Evolutionary conservation across 1,284 basidiomycete genomes (phyloP).

Genomic region (Ceratorhiza oryzae-sativae): DNA sequence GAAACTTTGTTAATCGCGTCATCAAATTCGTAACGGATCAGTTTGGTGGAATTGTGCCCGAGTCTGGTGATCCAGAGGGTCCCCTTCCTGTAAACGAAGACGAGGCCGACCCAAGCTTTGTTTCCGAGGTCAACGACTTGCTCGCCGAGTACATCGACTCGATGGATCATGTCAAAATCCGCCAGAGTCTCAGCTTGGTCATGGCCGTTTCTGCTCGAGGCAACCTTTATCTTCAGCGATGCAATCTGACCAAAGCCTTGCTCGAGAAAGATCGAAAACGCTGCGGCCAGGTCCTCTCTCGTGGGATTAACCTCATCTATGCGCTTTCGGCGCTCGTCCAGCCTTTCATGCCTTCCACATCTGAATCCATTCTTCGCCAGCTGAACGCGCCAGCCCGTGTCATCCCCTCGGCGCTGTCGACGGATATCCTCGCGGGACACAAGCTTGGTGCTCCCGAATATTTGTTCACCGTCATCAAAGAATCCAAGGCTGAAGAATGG

Average conservation of each 20-base stretch:
- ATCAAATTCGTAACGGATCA: conserved; percentile 93
- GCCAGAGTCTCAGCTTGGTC: conserved; percentile 83
- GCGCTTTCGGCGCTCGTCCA: conserved; percentile 84
- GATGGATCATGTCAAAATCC: conserved; percentile 93
- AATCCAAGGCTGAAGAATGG: conserved; percentile 62
- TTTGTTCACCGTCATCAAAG: conserved; percentile 64
- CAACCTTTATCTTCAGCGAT: conserved; percentile 92
- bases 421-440: conserved; percentile 64
- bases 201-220: conserved; percentile 94
- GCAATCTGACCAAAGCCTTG: conserved; percentile 90
- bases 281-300: conserved; percentile 88
- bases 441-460: conserved; percentile 60
- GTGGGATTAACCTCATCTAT: conserved; percentile 95
- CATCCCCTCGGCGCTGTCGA: conserved; percentile 59
- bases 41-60: conserved; percentile 82
- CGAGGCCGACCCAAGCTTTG: conserved; percentile 75
- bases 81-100: conserved; percentile 69
- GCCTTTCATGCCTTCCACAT: conserved; percentile 96
- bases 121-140: conserved; percentile 80
- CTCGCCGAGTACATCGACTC: conserved; percentile 83
- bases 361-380: conserved; percentile 82
- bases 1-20: conserved; percentile 96
- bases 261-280: conserved; percentile 81
- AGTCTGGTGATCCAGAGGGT: conserved; percentile 72
- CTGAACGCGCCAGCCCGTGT: conserved; percentile 82